Percentiles rank a stretch among this genome's conserved stretches.
These are phyloP conservation scores for Ustilago trichophora DNA, from an alignment of 1,284 basidiomycete genomes.

Conservation along the genomic window DNA sequence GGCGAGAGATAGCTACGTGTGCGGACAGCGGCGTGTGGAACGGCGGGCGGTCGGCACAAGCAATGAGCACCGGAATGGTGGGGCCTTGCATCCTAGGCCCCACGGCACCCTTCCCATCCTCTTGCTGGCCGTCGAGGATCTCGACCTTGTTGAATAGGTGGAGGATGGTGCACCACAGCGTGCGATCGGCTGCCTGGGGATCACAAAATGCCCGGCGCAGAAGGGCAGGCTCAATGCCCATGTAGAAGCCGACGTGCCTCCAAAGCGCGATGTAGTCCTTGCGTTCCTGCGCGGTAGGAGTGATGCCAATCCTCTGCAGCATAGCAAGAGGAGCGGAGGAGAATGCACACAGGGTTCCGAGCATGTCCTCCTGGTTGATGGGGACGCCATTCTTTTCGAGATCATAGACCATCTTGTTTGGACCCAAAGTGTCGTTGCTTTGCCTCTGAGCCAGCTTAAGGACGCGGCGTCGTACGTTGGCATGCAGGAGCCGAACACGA, in stretches of 20 bases:
- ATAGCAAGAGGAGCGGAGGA: conserved; percentile 69
- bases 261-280: conserved; percentile 68
- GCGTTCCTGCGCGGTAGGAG: conserved; percentile 58
- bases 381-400: conserved; percentile 63
- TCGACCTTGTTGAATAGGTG: conserved; percentile 66
- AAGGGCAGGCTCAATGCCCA: conserved; percentile 69
- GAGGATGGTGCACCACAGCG: conserved; percentile 68
- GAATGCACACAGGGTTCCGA: conserved; percentile 70
- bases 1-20: conserved; percentile 65
- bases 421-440: background rate
- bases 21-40: conserved; percentile 67
- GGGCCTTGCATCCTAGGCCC: conserved; percentile 62
- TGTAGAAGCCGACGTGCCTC: conserved; percentile 71
- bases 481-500: conserved; percentile 70
- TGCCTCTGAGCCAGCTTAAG: conserved; percentile 18
- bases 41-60: conserved; percentile 68
- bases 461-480: conserved; percentile 68
- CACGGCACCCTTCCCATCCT: background rate
- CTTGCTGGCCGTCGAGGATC: conserved; percentile 5
- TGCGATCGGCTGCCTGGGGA: conserved; percentile 66
- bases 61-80: conserved; percentile 69
- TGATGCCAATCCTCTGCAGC: conserved; percentile 66
- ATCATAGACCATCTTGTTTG: conserved; percentile 11
- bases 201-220: conserved; percentile 67
- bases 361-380: conserved; percentile 71